Conservation (phyloP, 1,139 yeast species). For the Suhomyces bribrorum region DNA sequence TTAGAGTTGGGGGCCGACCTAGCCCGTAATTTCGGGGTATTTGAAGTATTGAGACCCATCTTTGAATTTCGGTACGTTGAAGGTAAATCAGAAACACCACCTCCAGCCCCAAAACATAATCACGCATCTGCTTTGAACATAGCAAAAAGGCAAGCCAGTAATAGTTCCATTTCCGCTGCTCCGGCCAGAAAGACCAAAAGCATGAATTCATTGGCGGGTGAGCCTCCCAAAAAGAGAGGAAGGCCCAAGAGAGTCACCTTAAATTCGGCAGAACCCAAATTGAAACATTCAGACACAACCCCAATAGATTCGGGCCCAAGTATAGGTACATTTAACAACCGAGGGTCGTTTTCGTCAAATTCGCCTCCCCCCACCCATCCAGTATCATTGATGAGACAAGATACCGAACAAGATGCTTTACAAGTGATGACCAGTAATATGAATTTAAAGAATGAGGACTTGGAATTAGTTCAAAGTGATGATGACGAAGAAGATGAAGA, state of each 20-base stretch:
- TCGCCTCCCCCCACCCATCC: slow-evolving; percentile 13
- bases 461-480: slow-evolving; percentile 38
- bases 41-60: slow-evolving; percentile 62
- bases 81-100: slow-evolving; percentile 64
- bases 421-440: slow-evolving; percentile 37
- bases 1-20: slow-evolving; percentile 57
- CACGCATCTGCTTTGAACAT: slow-evolving; percentile 61
- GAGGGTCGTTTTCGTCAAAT: slow-evolving; percentile 17
- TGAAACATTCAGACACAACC: slow-evolving; percentile 35
- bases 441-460: slow-evolving; percentile 41
- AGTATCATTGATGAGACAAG: slow-evolving; percentile 39
- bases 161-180: slow-evolving; percentile 19
- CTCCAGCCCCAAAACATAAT: slow-evolving; percentile 82
- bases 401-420: slow-evolving; percentile 46
- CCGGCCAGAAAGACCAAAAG: slow-evolving; percentile 26
- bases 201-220: slow-evolving; percentile 24
- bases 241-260: slow-evolving; percentile 46
- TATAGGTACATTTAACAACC: slow-evolving; percentile 30
- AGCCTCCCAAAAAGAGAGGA: slow-evolving; percentile 47
- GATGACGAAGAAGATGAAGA: slow-evolving; percentile 29
- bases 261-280: slow-evolving; percentile 27
- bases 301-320: slow-evolving; percentile 34
- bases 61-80: slow-evolving; percentile 62
- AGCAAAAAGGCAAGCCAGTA: slow-evolving; percentile 46
- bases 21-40: slow-evolving; percentile 70